A percentile compares a stretch with the other conserved stretches of the same genome.
These are phyloP conservation scores for Calonectria crousiana DNA, from an alignment of 2,329 filamentous ascomycete species.

Conservation along the genomic window DNA sequence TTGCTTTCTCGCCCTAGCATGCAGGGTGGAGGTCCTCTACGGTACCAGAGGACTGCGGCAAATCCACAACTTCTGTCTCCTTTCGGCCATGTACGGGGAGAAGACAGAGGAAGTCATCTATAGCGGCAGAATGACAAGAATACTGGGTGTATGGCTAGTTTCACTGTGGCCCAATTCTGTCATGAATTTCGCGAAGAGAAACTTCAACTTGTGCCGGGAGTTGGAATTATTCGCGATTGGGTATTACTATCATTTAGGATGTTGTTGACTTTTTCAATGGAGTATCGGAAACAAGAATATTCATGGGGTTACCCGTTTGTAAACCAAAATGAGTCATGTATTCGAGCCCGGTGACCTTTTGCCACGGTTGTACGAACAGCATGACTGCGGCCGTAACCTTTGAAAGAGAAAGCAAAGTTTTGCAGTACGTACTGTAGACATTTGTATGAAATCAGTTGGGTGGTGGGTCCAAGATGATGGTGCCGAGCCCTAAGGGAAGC, in stretches of 20 bases:
- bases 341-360: background rate
- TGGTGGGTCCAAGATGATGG: background rate
- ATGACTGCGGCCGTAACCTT: background rate
- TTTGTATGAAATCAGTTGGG: rapidly evolving
- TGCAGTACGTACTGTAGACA: background rate
- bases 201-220: background rate
- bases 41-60: background rate
- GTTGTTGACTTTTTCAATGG: background rate
- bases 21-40: background rate
- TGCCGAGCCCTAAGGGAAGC: background rate
- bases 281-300: background rate
- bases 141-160: background rate
- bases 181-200: background rate
- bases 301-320: background rate
- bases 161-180: background rate
- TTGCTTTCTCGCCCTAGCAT: background rate
- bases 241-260: background rate
- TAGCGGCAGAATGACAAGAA: background rate
- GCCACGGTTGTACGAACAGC: too few relatives aligned
- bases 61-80: background rate
- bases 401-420: background rate
- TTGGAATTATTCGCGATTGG: background rate
- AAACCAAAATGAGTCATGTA: background rate
- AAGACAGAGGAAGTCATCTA: background rate
- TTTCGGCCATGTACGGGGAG: background rate